Percentiles rank a stretch among this genome's conserved stretches.
phyloP scores from a whole-genome alignment of 164 flowering plant species.

The Vitis rupestris region DNA sequence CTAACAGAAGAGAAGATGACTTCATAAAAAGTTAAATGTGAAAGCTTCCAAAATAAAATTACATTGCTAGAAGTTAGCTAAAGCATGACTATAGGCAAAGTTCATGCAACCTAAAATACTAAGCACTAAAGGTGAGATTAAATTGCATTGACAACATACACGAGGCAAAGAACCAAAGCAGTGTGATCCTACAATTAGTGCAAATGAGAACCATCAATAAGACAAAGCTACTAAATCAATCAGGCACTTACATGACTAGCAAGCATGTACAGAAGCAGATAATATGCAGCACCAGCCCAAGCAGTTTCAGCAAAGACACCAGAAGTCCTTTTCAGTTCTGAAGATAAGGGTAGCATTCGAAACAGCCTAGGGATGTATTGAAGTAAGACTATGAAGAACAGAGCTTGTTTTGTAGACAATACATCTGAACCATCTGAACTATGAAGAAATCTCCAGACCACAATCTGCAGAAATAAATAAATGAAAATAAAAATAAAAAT shows the following conservation, averaged over 20 bases:
- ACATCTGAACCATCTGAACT: constrained; percentile 73
- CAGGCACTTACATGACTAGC: constrained; percentile 87
- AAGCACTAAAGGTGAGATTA: not conserved
- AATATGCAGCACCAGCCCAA: constrained; percentile 98
- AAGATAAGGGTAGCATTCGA: constrained; percentile 66
- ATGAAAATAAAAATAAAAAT: constrained; percentile 1
- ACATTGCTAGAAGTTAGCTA: not conserved
- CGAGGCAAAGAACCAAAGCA: not conserved
- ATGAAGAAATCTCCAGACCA: constrained; percentile 76
- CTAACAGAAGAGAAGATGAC: not conserved
- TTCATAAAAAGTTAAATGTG: not conserved
- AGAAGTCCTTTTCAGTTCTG: constrained; percentile 88
- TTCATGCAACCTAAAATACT: not conserved
- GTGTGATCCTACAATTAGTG: not conserved
- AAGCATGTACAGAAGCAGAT: constrained; percentile 90
- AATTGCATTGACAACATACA: not conserved
- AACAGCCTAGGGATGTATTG: constrained; percentile 85
- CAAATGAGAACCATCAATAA: not conserved
- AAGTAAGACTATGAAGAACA: constrained; percentile 67
- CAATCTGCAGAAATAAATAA: constrained; percentile 50
- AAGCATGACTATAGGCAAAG: not conserved
- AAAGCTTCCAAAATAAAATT: not conserved
- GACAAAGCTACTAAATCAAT: constrained; percentile 6
- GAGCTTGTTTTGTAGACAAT: constrained; percentile 69
- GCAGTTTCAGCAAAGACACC: constrained; percentile 98